A percentile compares a stretch with the other conserved stretches of the same genome.
Conservation (phyloP, 2,329 filamentous ascomycete genomes). For the Nothomitra cinnamomea region DNA sequence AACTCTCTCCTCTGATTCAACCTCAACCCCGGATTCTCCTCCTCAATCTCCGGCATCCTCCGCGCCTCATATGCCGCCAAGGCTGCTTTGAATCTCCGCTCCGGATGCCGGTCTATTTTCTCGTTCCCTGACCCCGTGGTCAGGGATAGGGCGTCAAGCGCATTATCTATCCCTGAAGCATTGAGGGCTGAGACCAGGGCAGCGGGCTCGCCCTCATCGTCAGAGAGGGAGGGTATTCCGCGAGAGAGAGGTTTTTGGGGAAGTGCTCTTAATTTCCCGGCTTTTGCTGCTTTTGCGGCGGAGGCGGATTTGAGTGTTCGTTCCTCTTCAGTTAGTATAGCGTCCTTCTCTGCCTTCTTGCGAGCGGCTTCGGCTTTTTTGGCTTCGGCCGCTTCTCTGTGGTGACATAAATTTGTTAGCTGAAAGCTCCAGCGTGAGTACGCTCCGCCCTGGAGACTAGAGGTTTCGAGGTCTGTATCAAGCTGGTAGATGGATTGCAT, state of each 20-base stretch:
- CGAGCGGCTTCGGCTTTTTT: slow-evolving; percentile 69
- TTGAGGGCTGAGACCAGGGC: slow-evolving; percentile 43
- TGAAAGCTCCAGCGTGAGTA: not conserved
- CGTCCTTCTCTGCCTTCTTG: slow-evolving; percentile 87
- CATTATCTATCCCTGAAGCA: slow-evolving; percentile 82
- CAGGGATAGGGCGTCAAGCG: slow-evolving; percentile 68
- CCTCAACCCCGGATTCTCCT: slow-evolving; percentile 63
- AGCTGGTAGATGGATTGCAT: slow-evolving; percentile 19
- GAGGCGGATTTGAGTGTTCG: slow-evolving; percentile 44
- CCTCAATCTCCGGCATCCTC: slow-evolving; percentile 68
- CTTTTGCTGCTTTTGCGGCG: slow-evolving; percentile 40
- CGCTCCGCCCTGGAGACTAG: not conserved
- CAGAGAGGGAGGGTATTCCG: slow-evolving; percentile 39
- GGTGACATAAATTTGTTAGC: not conserved
- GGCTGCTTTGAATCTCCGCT: slow-evolving; percentile 73
- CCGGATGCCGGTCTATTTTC: slow-evolving; percentile 78
- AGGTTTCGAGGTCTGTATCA: not conserved
- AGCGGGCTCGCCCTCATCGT: slow-evolving; percentile 33
- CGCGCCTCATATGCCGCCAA: slow-evolving; percentile 69
- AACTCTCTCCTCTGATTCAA: slow-evolving; percentile 71
- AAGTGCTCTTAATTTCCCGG: slow-evolving; percentile 31
- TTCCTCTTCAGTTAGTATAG: slow-evolving; percentile 70
- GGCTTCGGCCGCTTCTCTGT: slow-evolving; percentile 64
- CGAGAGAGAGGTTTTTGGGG: slow-evolving; percentile 49
- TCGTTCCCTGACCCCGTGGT: slow-evolving; percentile 36